Evolutionary conservation across 768 basidiomycete species (phyloP).

Genomic region (Phylloporus scabripes): DNA sequence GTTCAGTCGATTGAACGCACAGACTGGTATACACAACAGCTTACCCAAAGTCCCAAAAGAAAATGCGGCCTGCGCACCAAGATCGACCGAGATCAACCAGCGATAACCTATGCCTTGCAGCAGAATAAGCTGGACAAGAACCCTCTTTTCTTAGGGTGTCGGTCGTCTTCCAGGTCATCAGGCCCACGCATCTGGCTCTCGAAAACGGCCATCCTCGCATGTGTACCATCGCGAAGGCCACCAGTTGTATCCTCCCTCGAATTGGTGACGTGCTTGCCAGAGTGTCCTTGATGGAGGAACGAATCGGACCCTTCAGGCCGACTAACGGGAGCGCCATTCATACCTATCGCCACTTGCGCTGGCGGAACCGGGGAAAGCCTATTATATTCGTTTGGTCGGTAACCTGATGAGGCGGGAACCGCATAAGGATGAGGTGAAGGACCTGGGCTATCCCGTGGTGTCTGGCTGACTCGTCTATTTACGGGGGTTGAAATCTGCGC

Average conservation of each 20-base stretch:
- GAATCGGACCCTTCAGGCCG: conserved; percentile 60
- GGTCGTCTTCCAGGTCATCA: conserved; percentile 61
- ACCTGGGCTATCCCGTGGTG: conserved; percentile 43
- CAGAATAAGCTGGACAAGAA: conserved; percentile 64
- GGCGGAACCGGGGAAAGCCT: conserved; percentile 47
- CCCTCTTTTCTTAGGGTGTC: conserved; percentile 53
- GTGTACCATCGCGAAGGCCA: conserved; percentile 30
- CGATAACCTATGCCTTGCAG: conserved; percentile 50
- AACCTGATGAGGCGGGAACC: conserved; percentile 52
- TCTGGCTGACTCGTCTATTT: conserved; percentile 65
- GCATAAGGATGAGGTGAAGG: conserved; percentile 71
- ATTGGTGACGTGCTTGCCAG: conserved; percentile 44
- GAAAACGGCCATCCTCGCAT: conserved; percentile 56
- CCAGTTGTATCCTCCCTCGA: conserved; percentile 52
- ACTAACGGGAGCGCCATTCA: conserved; percentile 36
- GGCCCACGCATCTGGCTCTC: conserved; percentile 60
- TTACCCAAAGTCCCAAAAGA: conserved; percentile 22
- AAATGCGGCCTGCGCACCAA: conserved; percentile 28
- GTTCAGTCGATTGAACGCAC: conserved; percentile 1
- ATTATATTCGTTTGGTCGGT: conserved; percentile 51
- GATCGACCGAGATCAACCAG: conserved; percentile 20
- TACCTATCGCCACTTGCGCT: conserved; percentile 31
- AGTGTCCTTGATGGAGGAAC: conserved; percentile 54
- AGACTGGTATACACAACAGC: background rate
- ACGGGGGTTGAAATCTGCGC: conserved; percentile 64